phyloP scores from a whole-genome alignment of 768 basidiomycete genomes.

The Obba rivulosa region DNA sequence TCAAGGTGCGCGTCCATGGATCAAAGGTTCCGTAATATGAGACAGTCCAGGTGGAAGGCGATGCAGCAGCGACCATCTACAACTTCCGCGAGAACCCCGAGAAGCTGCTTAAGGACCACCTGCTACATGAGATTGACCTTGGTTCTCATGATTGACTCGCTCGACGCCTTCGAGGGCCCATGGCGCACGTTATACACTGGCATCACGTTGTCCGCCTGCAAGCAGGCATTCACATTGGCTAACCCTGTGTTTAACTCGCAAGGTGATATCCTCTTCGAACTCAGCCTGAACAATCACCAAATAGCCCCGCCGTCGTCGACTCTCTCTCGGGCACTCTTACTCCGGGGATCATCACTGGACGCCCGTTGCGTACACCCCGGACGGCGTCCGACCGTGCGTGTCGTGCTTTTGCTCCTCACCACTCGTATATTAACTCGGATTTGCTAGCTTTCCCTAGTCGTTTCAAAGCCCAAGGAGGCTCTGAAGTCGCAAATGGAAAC shows the following conservation, averaged over 20 bases:
- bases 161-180: conserved; percentile 23
- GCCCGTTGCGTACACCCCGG: too few relatives aligned
- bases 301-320: too few relatives aligned
- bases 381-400: too few relatives aligned
- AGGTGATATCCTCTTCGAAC: conserved; percentile 27
- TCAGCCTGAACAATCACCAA: conserved; percentile 12
- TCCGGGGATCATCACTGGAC: too few relatives aligned
- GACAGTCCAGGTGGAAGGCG: conserved; percentile 6
- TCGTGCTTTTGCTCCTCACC: too few relatives aligned
- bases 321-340: too few relatives aligned
- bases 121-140: conserved; percentile 13
- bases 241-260: conserved; percentile 25
- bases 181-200: conserved; percentile 23
- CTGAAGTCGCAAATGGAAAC: too few relatives aligned
- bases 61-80: conserved; percentile 6
- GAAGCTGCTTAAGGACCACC: conserved; percentile 13
- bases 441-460: too few relatives aligned
- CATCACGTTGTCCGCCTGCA: background rate
- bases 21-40: conserved; percentile 10
- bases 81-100: conserved; percentile 14
- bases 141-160: conserved; percentile 16
- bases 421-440: too few relatives aligned
- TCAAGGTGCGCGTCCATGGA: conserved; percentile 16
- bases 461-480: too few relatives aligned
- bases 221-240: conserved; percentile 21